Percentiles rank a stretch among this genome's conserved stretches.
These are phyloP conservation scores for Ceratobasidium sp. DNA, from an alignment of 1,284 basidiomycete species.

Conservation along the genomic window DNA sequence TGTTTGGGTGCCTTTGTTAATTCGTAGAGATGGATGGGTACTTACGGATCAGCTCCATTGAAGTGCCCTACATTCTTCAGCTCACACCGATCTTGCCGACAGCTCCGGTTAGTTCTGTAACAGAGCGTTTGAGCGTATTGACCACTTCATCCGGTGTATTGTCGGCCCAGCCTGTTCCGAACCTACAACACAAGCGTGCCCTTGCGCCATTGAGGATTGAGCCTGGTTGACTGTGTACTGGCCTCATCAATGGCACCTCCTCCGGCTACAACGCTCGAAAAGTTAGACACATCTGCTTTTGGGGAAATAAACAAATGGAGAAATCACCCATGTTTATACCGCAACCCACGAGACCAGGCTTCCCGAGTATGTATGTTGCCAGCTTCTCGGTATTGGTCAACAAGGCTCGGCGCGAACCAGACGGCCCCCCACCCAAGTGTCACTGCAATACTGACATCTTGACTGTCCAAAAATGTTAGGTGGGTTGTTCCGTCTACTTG, in stretches of 20 bases:
- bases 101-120: conserved; percentile 47
- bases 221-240: conserved; percentile 51
- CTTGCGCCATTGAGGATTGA: conserved; percentile 57
- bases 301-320: background rate
- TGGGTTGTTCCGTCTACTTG: background rate
- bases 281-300: background rate
- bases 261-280: conserved; percentile 41
- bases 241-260: conserved; percentile 41
- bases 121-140: conserved; percentile 43
- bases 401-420: background rate
- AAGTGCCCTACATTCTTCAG: conserved; percentile 47
- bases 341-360: background rate
- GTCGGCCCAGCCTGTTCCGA: conserved; percentile 50
- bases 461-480: background rate
- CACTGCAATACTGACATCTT: background rate
- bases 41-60: conserved; percentile 55
- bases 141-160: conserved; percentile 47
- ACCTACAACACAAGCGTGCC: conserved; percentile 48
- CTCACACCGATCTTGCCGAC: conserved; percentile 46
- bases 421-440: background rate
- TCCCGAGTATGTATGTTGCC: background rate
- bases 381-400: background rate
- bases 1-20: too few species aligned
- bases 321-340: background rate
- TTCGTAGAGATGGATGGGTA: background rate